A percentile compares a stretch with the other conserved stretches of the same genome.
phyloP scores from a whole-genome alignment of 495 filamentous ascomycete species.

The Penicillium chermesinum region DNA sequence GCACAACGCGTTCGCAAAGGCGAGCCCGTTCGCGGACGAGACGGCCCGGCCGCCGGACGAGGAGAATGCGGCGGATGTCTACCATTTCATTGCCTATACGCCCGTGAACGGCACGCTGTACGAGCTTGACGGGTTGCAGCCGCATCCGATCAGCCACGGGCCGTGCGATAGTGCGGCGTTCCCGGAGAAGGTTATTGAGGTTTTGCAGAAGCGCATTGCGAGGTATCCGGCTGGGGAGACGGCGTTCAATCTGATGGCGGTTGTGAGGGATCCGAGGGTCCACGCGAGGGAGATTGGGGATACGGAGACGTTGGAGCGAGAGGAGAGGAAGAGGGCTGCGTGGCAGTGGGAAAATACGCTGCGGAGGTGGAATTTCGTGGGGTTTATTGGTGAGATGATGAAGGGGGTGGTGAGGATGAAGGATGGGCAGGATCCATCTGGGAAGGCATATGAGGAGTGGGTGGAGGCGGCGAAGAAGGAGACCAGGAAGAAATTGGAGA shows the following conservation, averaged over 20 bases:
- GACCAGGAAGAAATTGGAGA: constrained; percentile 62
- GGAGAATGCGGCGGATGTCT: constrained; percentile 65
- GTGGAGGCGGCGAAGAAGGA: constrained; percentile 68
- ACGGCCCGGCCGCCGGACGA: constrained; percentile 56
- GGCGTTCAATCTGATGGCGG: constrained; percentile 91
- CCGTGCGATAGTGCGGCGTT: constrained; percentile 63
- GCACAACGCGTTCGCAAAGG: constrained; percentile 88
- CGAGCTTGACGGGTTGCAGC: constrained; percentile 93
- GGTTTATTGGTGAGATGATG: constrained; percentile 85
- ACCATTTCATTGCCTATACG: constrained; percentile 97
- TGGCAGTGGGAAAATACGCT: constrained; percentile 98
- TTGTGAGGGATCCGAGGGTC: constrained; percentile 74
- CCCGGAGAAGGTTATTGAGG: constrained; percentile 75
- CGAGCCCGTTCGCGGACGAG: constrained; percentile 88
- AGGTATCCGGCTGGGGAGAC: constrained; percentile 86
- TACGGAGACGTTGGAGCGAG: constrained; percentile 64
- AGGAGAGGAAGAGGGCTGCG: constrained; percentile 76
- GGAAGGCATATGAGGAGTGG: constrained; percentile 70
- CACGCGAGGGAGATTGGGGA: constrained; percentile 80
- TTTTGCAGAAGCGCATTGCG: constrained; percentile 76
- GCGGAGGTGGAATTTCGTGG: constrained; percentile 90
- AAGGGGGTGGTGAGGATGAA: constrained; percentile 76
- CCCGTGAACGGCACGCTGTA: constrained; percentile 73
- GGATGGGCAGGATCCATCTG: constrained; percentile 43
- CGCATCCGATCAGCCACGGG: constrained; percentile 86